Evolutionary conservation across 164 flowering plant species (phyloP).

Genomic region (Sedum album): DNA sequence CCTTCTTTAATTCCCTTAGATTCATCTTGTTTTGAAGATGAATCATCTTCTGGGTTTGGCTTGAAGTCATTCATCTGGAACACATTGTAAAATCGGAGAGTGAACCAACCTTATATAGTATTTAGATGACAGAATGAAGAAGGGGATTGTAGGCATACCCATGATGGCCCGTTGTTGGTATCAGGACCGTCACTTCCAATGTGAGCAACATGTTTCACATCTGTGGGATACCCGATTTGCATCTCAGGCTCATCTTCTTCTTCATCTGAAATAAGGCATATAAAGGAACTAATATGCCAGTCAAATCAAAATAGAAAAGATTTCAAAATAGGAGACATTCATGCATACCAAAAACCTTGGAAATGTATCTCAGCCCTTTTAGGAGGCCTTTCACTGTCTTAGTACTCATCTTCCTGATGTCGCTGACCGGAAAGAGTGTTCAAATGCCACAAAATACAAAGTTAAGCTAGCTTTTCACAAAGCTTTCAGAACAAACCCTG

Average conservation of each 20-base stretch:
- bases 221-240: slow-evolving; percentile 3
- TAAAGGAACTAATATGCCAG: not conserved
- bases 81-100: not conserved
- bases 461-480: not conserved
- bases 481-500: not conserved
- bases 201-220: slow-evolving; percentile 3
- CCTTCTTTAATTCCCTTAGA: not conserved
- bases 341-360: slow-evolving; percentile 1
- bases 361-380: slow-evolving; percentile 3
- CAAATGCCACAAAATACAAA: too few relatives aligned
- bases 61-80: not conserved
- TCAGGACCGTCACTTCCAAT: not conserved
- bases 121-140: not conserved
- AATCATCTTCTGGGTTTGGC: not conserved
- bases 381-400: slow-evolving; percentile 5
- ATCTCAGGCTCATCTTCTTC: not conserved
- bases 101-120: not conserved
- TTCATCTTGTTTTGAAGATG: not conserved
- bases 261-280: not conserved
- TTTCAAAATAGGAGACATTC: not conserved
- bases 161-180: not conserved
- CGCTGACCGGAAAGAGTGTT: not conserved
- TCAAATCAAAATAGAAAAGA: not conserved
- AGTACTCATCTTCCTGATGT: not conserved
- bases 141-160: not conserved